Percentiles rank a stretch among this genome's conserved stretches.
phyloP scores from a whole-genome alignment of 768 basidiomycete species.

The Amanita rubescens region DNA sequence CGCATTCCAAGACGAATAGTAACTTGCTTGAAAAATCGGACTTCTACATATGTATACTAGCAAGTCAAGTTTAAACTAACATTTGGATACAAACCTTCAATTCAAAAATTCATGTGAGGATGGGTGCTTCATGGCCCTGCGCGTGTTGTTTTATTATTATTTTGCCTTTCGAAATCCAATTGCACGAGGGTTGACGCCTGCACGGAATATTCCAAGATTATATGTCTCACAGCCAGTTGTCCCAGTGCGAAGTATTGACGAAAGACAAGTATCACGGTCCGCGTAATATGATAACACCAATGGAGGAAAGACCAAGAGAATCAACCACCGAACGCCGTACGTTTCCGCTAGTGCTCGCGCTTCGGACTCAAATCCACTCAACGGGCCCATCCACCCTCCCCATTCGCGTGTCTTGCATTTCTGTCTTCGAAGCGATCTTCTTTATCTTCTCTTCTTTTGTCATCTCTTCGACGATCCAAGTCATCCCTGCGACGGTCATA shows the following conservation, averaged over 20 bases:
- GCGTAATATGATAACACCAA: slow-evolving; percentile 47
- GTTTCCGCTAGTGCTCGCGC: slow-evolving; percentile 27
- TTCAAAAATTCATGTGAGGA: background rate
- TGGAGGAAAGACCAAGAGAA: slow-evolving; percentile 42
- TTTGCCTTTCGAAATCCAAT: background rate
- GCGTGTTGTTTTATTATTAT: background rate
- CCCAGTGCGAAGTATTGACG: slow-evolving; percentile 28
- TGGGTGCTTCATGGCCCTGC: background rate
- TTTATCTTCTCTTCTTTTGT: slow-evolving; percentile 77
- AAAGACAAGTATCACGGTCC: slow-evolving; percentile 45
- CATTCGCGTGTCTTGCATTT: slow-evolving; percentile 64
- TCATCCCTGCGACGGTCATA: slow-evolving; percentile 86
- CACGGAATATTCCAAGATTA: slow-evolving; percentile 1
- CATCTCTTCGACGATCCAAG: slow-evolving; percentile 59
- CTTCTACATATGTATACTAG: background rate
- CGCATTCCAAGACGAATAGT: slow-evolving; percentile 14
- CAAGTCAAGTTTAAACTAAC: background rate
- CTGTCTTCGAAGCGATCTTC: slow-evolving; percentile 78
- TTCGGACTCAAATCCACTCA: slow-evolving; percentile 37
- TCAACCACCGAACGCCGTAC: slow-evolving; percentile 30
- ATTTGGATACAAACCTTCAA: slow-evolving; percentile 1
- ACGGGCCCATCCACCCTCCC: slow-evolving; percentile 73
- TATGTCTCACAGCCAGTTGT: slow-evolving; percentile 3
- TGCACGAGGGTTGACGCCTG: slow-evolving; percentile 1
- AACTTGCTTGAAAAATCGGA: background rate